Evolutionary conservation across 257 asterid species (phyloP).

Genomic region (Solanum piurae): DNA sequence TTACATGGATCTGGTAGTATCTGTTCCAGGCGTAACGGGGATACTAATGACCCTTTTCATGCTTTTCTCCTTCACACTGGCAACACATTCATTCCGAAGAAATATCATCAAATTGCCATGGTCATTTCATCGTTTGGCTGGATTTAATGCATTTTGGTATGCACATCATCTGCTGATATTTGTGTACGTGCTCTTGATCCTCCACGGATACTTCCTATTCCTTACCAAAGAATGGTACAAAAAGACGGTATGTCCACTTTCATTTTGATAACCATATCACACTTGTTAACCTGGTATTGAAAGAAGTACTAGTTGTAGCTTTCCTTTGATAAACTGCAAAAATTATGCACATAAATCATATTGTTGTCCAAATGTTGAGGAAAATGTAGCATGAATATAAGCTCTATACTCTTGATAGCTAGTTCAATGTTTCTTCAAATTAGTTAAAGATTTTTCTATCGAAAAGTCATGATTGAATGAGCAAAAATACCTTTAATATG

Average conservation of each 20-base stretch:
- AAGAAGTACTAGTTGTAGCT: background rate
- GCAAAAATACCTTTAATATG: background rate
- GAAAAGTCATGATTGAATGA: background rate
- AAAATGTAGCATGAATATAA: background rate
- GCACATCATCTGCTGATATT: constrained; percentile 74
- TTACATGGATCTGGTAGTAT: constrained; percentile 26
- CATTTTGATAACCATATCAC: background rate
- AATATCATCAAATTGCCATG: constrained; percentile 53
- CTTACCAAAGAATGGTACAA: constrained; percentile 59
- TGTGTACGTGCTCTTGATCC: constrained; percentile 54
- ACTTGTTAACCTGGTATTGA: background rate
- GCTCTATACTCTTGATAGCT: background rate
- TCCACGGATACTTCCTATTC: constrained; percentile 67
- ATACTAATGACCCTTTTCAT: constrained; percentile 42
- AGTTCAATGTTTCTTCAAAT: background rate
- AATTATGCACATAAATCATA: background rate
- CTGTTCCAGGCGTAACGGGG: constrained; percentile 51
- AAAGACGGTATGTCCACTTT: constrained; percentile 41
- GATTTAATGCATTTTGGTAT: constrained; percentile 89
- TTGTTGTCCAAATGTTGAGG: background rate
- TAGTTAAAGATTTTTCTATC: background rate
- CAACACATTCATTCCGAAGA: constrained; percentile 61
- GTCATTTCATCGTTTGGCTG: constrained; percentile 59
- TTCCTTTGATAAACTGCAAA: background rate
- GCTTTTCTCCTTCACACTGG: constrained; percentile 58